Evolutionary conservation across 192 early-diverging fungal species (phyloP), one percentile per base, ranked within the genome.

Genomic region (Coemansia sp.): DNA sequence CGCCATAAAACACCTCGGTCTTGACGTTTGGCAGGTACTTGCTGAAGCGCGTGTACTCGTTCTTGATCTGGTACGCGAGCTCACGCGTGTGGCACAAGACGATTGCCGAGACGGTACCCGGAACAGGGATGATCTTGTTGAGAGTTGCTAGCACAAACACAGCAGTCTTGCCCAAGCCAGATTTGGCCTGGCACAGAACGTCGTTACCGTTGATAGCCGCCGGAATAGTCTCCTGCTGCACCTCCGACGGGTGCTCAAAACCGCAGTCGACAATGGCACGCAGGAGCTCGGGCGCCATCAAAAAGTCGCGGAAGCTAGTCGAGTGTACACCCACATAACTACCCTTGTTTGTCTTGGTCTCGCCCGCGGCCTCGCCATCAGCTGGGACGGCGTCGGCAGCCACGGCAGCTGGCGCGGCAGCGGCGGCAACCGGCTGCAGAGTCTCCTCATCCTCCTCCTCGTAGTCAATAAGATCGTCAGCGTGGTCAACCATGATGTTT

Each of bases 171-270:
- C 97, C 97, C 93, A 99, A 93, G 75, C 97, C 97, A 72, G 91
- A 92, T 81, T 99, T 99, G 71, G 97, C 97, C 84, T 99, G 97
- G 84, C 94, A 97, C 47, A 99, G 86, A 34, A 98, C 94, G 84
- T 99, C 97, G 86, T 92, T 96, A 65, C 95, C 95, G 62, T 98
- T 84, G 68, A 98, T 95, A 39, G 97, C 93, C 67, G 96, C 95
- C 44, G 97, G 95, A 70, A 99, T 97, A 73, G 94, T 96, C 82
- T 97, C 95, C 78, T 99, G 97, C 84, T 99, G 97, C 30, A 99
- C 97, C 87, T 99, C 95, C 61, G 93, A 95, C 44, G 97, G 97
- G 85, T 99, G 97, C 86, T 99, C 97, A 71, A 99, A 99, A 85
- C 97, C 97, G 68, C 95, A 99, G 83, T 99, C 97, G 24, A 92